phyloP scores from a whole-genome alignment of 345 rosid genomes.

The Hibiscus trionum region DNA sequence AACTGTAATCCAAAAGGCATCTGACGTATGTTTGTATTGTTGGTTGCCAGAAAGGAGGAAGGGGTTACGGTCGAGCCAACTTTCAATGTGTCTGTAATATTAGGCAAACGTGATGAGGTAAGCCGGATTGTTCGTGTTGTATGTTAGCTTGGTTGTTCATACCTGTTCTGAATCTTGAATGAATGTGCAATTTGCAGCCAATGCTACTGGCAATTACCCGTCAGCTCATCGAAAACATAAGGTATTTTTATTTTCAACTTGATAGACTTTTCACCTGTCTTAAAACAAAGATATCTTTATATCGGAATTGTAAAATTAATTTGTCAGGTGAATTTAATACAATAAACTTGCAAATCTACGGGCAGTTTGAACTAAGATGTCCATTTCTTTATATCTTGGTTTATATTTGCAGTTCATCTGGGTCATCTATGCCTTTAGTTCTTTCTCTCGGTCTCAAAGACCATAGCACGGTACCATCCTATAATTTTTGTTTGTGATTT shows the following conservation, averaged over 20 bases:
- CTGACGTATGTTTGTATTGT: constrained; percentile 11
- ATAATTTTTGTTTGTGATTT: not conserved
- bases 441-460: constrained; percentile 88
- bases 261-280: not conserved
- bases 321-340: not conserved
- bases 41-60: constrained; percentile 66
- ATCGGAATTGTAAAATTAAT: not conserved
- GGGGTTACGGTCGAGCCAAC: constrained; percentile 72
- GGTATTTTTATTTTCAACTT: constrained; percentile 29
- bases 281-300: not conserved
- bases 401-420: constrained; percentile 36
- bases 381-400: not conserved
- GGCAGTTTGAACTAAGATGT: not conserved
- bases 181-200: constrained; percentile 42
- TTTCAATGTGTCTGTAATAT: constrained; percentile 68
- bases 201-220: constrained; percentile 78
- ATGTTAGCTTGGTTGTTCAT: constrained; percentile 3
- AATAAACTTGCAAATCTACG: not conserved
- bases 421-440: constrained; percentile 57
- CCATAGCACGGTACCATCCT: constrained; percentile 55
- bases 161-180: constrained; percentile 10
- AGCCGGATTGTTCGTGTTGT: not conserved
- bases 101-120: constrained; percentile 94
- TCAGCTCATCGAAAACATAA: constrained; percentile 75
- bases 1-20: not conserved